Evolutionary conservation across 306 rosid genomes (phyloP).

Genomic region (Fragaria vesca): DNA sequence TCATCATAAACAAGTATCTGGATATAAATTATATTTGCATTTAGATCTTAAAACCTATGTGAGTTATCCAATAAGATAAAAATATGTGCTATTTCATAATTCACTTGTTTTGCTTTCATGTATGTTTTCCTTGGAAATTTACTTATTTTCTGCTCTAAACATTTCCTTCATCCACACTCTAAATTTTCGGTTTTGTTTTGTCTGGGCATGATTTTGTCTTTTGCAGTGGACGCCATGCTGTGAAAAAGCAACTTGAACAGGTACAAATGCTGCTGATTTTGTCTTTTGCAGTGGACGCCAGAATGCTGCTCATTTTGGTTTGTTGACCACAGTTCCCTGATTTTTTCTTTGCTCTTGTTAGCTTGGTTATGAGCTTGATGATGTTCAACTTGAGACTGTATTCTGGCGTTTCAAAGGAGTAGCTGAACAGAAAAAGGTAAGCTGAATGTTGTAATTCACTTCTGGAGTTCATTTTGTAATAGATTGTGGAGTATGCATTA

Average conservation of each 20-base stretch:
- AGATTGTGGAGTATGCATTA: not conserved
- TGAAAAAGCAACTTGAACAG: slow-evolving; percentile 74
- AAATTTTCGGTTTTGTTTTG: not conserved
- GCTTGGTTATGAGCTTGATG: slow-evolving; percentile 86
- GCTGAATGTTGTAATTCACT: not conserved
- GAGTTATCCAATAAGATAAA: not conserved
- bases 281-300: no score
- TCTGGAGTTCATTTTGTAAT: not conserved
- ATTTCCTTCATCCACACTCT: slow-evolving; percentile 2
- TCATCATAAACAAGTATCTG: not conserved
- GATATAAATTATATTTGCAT: not conserved
- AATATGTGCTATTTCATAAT: not conserved
- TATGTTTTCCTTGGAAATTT: not conserved
- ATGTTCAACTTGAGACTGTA: slow-evolving; percentile 55
- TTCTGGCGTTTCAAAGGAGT: slow-evolving; percentile 89
- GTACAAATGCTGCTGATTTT: slow-evolving; percentile 49
- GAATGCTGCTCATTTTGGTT: slow-evolving; percentile 18
- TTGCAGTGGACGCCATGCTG: slow-evolving; percentile 95
- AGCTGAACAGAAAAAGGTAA: slow-evolving; percentile 87
- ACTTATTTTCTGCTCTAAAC: not conserved
- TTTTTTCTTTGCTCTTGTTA: slow-evolving; percentile 19
- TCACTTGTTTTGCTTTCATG: not conserved
- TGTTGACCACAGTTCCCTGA: not conserved
- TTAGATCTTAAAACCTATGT: not conserved
- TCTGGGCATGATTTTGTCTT: slow-evolving; percentile 10